Percentiles rank a stretch among this genome's conserved stretches.
These are phyloP conservation scores for Fusarium kyushuense DNA, from an alignment of 2,329 filamentous ascomycete species.

Conservation along the genomic window DNA sequence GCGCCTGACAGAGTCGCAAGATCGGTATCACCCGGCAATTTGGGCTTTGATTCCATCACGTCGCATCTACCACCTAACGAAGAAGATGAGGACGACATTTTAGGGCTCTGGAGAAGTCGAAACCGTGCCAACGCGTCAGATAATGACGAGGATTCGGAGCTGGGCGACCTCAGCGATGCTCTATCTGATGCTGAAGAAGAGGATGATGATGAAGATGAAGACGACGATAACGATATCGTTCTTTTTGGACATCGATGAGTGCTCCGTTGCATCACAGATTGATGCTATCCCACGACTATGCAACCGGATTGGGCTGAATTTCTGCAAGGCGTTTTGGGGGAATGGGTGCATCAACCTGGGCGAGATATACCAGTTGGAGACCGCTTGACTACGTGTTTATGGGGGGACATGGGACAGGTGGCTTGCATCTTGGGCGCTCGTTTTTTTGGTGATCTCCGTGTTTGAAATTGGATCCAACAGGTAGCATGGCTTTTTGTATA, in stretches of 20 bases:
- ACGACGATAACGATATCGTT: constrained; percentile 64
- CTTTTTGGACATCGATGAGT: constrained; percentile 63
- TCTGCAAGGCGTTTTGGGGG: constrained; percentile 44
- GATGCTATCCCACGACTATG: constrained; percentile 7
- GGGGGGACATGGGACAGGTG: constrained; percentile 21
- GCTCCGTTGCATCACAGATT: constrained; percentile 4
- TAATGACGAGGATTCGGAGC: constrained; percentile 62
- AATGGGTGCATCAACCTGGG: constrained; percentile 28
- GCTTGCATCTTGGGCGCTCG: constrained; percentile 36
- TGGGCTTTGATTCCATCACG: constrained; percentile 46
- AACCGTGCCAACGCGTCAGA: constrained; percentile 61
- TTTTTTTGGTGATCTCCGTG: constrained; percentile 1
- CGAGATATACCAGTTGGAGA: constrained; percentile 18
- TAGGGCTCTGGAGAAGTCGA: constrained; percentile 67
- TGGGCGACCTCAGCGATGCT: constrained; percentile 57
- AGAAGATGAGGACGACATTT: constrained; percentile 67
- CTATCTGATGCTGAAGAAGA: constrained; percentile 58
- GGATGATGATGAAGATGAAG: constrained; percentile 62
- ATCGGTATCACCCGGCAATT: constrained; percentile 58
- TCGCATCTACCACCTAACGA: constrained; percentile 51
- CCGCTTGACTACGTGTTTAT: constrained; percentile 25
- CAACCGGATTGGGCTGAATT: constrained; percentile 15
- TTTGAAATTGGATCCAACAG: constrained; percentile 18
- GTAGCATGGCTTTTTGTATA: constrained; percentile 23
- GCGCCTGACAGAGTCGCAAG: constrained; percentile 58